These are phyloP conservation scores for Teratosphaeriaceae sp. DNA, from an alignment of 2,329 filamentous ascomycete species.

Conservation along the genomic window DNA sequence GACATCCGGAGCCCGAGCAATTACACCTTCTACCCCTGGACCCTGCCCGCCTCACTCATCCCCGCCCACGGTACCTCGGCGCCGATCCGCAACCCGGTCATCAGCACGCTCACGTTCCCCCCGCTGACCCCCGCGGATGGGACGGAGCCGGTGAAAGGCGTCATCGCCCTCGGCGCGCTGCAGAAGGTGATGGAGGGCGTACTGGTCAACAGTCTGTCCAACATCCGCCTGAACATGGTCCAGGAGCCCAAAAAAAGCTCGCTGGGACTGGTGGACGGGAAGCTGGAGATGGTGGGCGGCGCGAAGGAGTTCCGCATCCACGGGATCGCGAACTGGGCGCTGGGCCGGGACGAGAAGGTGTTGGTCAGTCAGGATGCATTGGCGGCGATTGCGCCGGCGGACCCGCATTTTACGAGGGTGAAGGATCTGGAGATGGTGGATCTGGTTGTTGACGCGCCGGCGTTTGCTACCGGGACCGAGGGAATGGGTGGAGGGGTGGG, in stretches of 20 bases:
- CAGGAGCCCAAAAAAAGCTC: constrained; percentile 52
- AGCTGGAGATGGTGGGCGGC: constrained; percentile 8
- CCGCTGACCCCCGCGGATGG: constrained; percentile 29
- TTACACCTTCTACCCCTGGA: constrained; percentile 89
- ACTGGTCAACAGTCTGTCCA: constrained; percentile 54
- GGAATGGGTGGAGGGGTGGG: neutral
- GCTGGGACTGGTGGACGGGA: constrained; percentile 24
- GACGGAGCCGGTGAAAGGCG: neutral
- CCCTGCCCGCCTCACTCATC: constrained; percentile 67
- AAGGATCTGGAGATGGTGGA: constrained; percentile 68
- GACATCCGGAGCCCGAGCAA: constrained; percentile 60
- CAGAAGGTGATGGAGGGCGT: constrained; percentile 55
- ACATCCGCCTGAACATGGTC: constrained; percentile 60
- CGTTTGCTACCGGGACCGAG: neutral
- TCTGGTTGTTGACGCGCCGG: constrained; percentile 54
- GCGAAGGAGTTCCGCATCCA: constrained; percentile 60
- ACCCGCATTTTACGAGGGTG: constrained; percentile 76
- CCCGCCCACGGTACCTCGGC: constrained; percentile 72
- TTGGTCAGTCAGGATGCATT: constrained; percentile 67
- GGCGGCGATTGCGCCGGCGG: constrained; percentile 62
- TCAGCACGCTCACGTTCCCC: constrained; percentile 64
- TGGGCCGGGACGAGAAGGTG: constrained; percentile 84
- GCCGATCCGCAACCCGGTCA: constrained; percentile 61
- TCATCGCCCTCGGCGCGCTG: constrained; percentile 36
- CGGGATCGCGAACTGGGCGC: constrained; percentile 69